These are phyloP conservation scores for Moniliophthora roreri DNA, from an alignment of 1,284 basidiomycete genomes.

Conservation along the genomic window DNA sequence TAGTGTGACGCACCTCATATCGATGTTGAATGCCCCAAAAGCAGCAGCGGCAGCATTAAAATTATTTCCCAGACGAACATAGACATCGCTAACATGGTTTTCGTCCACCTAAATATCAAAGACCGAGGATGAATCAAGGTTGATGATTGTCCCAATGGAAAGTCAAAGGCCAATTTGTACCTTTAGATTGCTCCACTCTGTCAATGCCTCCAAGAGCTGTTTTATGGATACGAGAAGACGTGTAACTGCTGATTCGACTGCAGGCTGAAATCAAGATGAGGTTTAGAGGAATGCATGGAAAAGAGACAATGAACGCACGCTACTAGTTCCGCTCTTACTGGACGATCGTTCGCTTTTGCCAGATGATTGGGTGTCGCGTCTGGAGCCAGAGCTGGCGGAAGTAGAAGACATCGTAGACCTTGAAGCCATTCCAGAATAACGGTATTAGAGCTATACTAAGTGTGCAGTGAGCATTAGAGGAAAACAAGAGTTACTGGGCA, in stretches of 20 bases:
- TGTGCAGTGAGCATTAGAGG: no score
- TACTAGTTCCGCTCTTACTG: slow-evolving; percentile 1
- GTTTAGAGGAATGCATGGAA: background rate
- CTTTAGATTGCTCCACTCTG: slow-evolving; percentile 81
- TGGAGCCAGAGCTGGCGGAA: background rate
- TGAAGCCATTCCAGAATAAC: background rate
- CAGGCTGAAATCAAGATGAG: slow-evolving; percentile 43
- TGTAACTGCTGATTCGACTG: slow-evolving; percentile 91
- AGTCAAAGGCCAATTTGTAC: no score
- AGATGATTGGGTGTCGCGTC: background rate
- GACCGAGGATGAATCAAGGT: no score
- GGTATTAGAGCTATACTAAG: no score
- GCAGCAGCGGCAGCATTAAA: slow-evolving; percentile 94
- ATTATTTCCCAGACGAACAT: slow-evolving; percentile 95
- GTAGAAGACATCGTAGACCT: background rate
- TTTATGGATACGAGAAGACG: slow-evolving; percentile 94
- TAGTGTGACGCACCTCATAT: slow-evolving; percentile 74
- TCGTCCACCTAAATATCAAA: slow-evolving; percentile 54
- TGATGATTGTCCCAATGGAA: no score
- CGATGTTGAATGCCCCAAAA: slow-evolving; percentile 84
- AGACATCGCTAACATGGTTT: slow-evolving; percentile 90
- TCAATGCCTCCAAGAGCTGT: slow-evolving; percentile 88
- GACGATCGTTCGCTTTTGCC: slow-evolving; percentile 1
- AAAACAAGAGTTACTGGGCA: no score
- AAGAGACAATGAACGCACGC: background rate